A percentile compares a stretch with the other conserved stretches of the same genome.
Conservation (phyloP, 2,329 filamentous ascomycete genomes). For the Ascochyta lentis region DNA sequence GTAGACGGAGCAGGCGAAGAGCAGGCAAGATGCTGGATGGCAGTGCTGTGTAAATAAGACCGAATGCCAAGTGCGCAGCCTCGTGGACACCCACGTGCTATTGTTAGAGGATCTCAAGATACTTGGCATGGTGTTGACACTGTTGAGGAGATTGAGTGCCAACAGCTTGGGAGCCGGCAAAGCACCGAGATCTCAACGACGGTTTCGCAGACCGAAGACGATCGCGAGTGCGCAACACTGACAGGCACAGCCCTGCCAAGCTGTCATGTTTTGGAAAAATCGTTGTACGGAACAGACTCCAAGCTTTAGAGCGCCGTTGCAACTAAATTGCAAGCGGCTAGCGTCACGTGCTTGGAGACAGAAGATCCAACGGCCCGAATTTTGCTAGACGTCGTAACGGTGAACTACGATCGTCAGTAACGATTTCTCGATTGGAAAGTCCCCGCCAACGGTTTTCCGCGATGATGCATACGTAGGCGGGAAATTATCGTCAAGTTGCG, state of each 20-base stretch:
- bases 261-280: neutral
- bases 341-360: neutral
- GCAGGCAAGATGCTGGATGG: neutral
- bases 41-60: constrained; percentile 6
- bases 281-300: constrained; percentile 1
- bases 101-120: neutral
- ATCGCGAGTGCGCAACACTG: neutral
- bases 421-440: neutral
- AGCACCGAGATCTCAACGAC: constrained; percentile 6
- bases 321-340: neutral
- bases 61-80: constrained; percentile 13
- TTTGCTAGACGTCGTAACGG: neutral
- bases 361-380: constrained; percentile 1
- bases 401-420: constrained; percentile 6
- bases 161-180: constrained; percentile 8
- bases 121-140: constrained; percentile 20
- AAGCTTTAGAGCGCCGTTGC: constrained; percentile 7
- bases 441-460: constrained; percentile 2
- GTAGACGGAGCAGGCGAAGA: neutral
- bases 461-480: constrained; percentile 10
- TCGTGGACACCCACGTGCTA: neutral
- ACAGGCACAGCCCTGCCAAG: constrained; percentile 8
- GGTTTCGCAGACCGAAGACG: neutral
- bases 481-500: constrained; percentile 10
- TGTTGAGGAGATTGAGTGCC: constrained; percentile 13